Base-by-base conservation (phyloP, 1,284 basidiomycete species). In the Thelephora terrestris region DNA sequence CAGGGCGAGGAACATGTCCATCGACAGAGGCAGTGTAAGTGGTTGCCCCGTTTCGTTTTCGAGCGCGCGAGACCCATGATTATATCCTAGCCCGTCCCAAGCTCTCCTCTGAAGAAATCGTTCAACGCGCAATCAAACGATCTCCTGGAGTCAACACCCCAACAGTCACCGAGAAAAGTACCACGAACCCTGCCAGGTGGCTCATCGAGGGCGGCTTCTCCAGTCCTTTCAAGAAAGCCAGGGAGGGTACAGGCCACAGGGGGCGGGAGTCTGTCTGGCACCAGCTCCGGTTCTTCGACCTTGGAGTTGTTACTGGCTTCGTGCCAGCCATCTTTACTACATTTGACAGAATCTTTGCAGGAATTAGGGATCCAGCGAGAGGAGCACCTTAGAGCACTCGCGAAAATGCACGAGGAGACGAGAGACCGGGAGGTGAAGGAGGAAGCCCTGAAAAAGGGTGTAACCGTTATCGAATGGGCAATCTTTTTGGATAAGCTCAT, bases 391-490 rank as follows among this genome's bases (percentile, higher is more conserved):
- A 67, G 71, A 18, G 82, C 82, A 4, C 64, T 85, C 20, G 72
- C 70, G 2, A 66, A 72, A 50, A 60, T 85, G 54, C 74, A 73
- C 34, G 79, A 80, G 47, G 77, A 75, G 52, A 84, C 78, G 24
- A 62, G 83, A 52, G 75, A 85, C 59, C 63, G 73, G 49, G 80
- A 85, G 59, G 68, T 85, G 37, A 80, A 72, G 61, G 77, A 79
- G 54, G 76, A 78, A 55, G 83, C 80, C 47, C 57, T 85, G 62
- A 75, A 66, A 58, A 64, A 71, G 52, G 83, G 82, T 1, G 68
- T 85, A 45, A 82, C 81, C 1, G 70, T 83, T 3, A 66, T 85
- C 61, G 83, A 85, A 56, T 85, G 82, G 83, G 82, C 83, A n/a
- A 81, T 85, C 55, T 66, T 85, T 53, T 60, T 85, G 50, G 83